A percentile compares a stretch with the other conserved stretches of the same genome.
Evolutionary conservation across 2,329 filamentous ascomycete species (phyloP).

Genomic region (Penicillium sp.): DNA sequence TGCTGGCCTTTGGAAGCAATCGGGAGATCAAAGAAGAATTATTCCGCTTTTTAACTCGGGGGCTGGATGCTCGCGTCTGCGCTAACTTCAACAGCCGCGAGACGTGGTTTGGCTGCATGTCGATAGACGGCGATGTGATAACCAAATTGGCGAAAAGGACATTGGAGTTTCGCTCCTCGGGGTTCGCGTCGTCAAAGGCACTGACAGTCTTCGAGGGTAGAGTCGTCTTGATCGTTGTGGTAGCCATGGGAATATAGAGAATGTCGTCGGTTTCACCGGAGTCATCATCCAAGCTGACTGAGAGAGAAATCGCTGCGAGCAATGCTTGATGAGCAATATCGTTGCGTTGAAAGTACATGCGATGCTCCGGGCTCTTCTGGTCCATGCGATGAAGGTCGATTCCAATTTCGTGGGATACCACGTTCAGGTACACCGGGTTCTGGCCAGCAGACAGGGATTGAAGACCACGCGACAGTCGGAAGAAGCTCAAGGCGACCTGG

Average conservation of each 20-base stretch:
- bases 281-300: slow-evolving; percentile 89
- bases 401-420: slow-evolving; percentile 95
- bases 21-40: slow-evolving; percentile 76
- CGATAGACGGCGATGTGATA: slow-evolving; percentile 91
- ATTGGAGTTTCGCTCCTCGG: slow-evolving; percentile 88
- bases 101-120: slow-evolving; percentile 88
- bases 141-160: slow-evolving; percentile 96
- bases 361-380: slow-evolving; percentile 87
- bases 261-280: slow-evolving; percentile 82
- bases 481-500: slow-evolving; percentile 89
- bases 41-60: slow-evolving; percentile 49
- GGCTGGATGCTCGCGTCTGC: slow-evolving; percentile 57
- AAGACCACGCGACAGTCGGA: slow-evolving; percentile 82
- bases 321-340: slow-evolving; percentile 95
- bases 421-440: slow-evolving; percentile 76
- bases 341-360: slow-evolving; percentile 95
- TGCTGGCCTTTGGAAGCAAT: slow-evolving; percentile 88
- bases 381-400: slow-evolving; percentile 91
- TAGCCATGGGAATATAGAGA: slow-evolving; percentile 95
- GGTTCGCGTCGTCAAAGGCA: slow-evolving; percentile 68
- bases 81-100: slow-evolving; percentile 80
- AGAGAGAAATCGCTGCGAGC: slow-evolving; percentile 87
- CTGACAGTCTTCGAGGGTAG: slow-evolving; percentile 92
- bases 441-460: slow-evolving; percentile 67
- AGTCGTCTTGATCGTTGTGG: slow-evolving; percentile 91